Conservation (phyloP, 2,329 filamentous ascomycete genomes). For the Clarireedia homoeocarpa region DNA sequence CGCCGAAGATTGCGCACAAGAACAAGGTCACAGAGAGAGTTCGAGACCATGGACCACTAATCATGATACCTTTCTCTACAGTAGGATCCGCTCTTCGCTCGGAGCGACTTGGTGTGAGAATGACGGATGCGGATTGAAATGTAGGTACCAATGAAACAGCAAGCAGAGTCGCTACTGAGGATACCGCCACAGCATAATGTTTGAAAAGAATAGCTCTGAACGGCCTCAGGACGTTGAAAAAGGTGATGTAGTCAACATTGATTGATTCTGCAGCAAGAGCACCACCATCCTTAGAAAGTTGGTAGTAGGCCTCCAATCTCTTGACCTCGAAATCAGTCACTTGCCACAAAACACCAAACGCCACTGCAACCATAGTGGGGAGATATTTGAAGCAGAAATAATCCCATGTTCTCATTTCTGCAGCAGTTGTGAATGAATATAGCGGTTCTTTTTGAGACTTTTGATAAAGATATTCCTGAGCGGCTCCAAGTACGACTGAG, state of each 20-base stretch:
- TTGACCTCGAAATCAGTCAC: constrained; percentile 58
- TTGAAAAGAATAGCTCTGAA: constrained; percentile 51
- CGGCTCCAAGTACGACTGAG: constrained; percentile 43
- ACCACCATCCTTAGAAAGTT: constrained; percentile 52
- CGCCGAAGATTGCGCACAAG: constrained; percentile 50
- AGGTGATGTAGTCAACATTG: constrained; percentile 59
- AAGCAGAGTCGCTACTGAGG: constrained; percentile 55
- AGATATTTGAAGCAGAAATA: constrained; percentile 59
- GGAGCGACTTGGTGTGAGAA: constrained; percentile 45
- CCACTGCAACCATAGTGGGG: constrained; percentile 53
- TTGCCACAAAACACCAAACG: constrained; percentile 59
- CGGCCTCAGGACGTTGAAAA: constrained; percentile 57
- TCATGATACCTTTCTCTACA: constrained; percentile 44
- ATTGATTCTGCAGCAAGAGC: constrained; percentile 58
- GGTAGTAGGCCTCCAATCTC: constrained; percentile 59
- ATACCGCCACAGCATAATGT: constrained; percentile 62
- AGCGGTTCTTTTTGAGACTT: constrained; percentile 36
- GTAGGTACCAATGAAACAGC: constrained; percentile 64
- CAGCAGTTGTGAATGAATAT: constrained; percentile 39
- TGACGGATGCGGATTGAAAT: constrained; percentile 54
- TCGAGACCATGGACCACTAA: constrained; percentile 53
- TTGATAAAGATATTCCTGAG: constrained; percentile 49
- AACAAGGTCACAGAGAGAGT: constrained; percentile 48
- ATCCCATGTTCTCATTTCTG: constrained; percentile 40
- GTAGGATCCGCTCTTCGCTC: constrained; percentile 36